Percentiles rank a stretch among this genome's conserved stretches.
Evolutionary conservation across 495 filamentous ascomycete species (phyloP).

Genomic region (Cairneyella variabilis): DNA sequence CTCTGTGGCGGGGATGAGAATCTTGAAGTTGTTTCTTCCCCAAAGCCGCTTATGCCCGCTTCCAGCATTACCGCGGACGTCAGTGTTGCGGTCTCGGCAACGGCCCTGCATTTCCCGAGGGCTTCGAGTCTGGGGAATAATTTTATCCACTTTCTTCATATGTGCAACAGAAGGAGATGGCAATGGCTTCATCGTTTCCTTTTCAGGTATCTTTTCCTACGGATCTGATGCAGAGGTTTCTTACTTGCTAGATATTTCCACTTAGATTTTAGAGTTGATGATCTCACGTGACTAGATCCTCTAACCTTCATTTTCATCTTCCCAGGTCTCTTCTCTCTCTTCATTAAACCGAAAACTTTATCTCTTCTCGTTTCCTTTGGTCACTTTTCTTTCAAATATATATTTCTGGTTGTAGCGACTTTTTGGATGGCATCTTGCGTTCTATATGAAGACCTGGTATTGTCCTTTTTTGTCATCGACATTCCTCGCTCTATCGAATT

Average conservation of each 20-base stretch:
- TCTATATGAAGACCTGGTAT: constrained; percentile 15
- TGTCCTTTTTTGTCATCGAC: constrained; percentile 17
- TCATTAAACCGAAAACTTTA: background rate
- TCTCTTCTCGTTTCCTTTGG: background rate
- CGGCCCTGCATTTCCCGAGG: constrained; percentile 1
- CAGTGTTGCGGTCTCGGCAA: constrained; percentile 24
- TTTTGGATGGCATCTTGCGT: constrained; percentile 19
- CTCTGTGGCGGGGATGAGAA: background rate
- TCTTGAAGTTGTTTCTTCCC: background rate
- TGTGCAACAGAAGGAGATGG: background rate
- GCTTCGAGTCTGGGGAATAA: no score
- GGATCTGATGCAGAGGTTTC: background rate
- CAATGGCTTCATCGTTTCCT: background rate
- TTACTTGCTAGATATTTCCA: background rate
- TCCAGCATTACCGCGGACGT: constrained; percentile 22
- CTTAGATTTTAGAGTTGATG: background rate
- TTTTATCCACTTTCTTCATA: no score
- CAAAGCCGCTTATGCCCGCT: background rate
- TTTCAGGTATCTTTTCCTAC: background rate
- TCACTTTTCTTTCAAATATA: background rate
- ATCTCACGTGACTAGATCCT: background rate
- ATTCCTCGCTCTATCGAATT: constrained; percentile 26
- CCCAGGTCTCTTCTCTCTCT: background rate
- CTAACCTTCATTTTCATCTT: background rate
- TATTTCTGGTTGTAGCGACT: background rate